Evolutionary conservation across 371 early-diverging fungal species (phyloP).

Genomic region (Apophysomyces sp.): DNA sequence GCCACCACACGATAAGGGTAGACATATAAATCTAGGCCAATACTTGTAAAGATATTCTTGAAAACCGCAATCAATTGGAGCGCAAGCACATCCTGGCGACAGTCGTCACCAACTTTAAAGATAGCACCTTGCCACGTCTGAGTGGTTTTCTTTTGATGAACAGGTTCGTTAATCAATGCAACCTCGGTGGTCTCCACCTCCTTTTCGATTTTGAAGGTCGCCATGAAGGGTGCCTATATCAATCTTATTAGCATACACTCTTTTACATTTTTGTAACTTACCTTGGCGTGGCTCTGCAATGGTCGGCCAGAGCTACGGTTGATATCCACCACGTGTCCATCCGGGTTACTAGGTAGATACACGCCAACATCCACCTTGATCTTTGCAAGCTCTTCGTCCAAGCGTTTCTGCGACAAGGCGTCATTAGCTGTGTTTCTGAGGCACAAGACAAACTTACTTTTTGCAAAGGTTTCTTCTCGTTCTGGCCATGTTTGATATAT

Average conservation of each 20-base stretch:
- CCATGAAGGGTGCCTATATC: slow-evolving; percentile 96
- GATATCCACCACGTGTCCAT: slow-evolving; percentile 93
- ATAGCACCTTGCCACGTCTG: slow-evolving; percentile 86
- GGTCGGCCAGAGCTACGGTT: slow-evolving; percentile 95
- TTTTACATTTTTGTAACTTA: slow-evolving; percentile 13
- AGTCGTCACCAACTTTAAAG: slow-evolving; percentile 99
- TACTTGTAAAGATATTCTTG: slow-evolving; percentile 92
- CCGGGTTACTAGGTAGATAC: slow-evolving; percentile 98
- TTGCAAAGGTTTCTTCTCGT: slow-evolving; percentile 87
- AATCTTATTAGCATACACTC: background rate
- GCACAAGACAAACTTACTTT: slow-evolving; percentile 31
- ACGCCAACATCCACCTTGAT: slow-evolving; percentile 97
- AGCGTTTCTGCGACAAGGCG: slow-evolving; percentile 29
- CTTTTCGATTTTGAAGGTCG: slow-evolving; percentile 91
- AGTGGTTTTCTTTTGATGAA: slow-evolving; percentile 26
- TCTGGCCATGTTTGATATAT: slow-evolving; percentile 88
- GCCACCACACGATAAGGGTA: slow-evolving; percentile 99
- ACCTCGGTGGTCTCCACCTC: slow-evolving; percentile 47
- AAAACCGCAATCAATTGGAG: slow-evolving; percentile 98
- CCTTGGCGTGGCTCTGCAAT: slow-evolving; percentile 98
- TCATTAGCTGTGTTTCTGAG: background rate
- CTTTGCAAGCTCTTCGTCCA: slow-evolving; percentile 96
- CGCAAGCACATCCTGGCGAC: slow-evolving; percentile 98
- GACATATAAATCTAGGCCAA: slow-evolving; percentile 93
- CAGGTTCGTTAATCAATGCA: slow-evolving; percentile 44